Conservation (phyloP, 805 yeast species). For the Metschnikowia borealis region DNA sequence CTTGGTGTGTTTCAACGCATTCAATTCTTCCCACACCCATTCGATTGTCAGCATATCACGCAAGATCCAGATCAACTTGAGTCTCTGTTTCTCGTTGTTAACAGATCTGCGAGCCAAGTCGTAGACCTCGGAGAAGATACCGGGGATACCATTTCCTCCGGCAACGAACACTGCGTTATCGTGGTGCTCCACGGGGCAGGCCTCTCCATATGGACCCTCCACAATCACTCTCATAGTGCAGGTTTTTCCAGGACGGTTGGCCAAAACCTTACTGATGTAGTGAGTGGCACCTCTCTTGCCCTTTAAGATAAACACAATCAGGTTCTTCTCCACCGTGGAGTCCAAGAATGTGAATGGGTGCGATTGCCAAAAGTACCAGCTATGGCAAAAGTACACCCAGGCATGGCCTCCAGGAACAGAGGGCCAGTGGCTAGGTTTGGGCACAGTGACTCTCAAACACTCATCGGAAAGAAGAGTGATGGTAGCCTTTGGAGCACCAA, state of each 20-base stretch:
- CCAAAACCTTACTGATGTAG: slow-evolving; percentile 27
- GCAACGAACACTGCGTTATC: slow-evolving; percentile 58
- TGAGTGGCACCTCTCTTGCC: slow-evolving; percentile 38
- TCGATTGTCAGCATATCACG: slow-evolving; percentile 13
- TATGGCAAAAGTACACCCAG: slow-evolving; percentile 33
- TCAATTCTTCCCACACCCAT: slow-evolving; percentile 16
- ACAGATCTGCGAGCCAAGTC: slow-evolving; percentile 24
- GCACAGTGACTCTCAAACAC: slow-evolving; percentile 33
- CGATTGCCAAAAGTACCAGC: slow-evolving; percentile 39
- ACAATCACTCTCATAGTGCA: slow-evolving; percentile 30
- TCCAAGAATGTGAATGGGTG: slow-evolving; percentile 39
- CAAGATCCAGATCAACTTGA: slow-evolving; percentile 17
- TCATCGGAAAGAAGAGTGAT: slow-evolving; percentile 32
- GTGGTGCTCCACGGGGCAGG: slow-evolving; percentile 45
- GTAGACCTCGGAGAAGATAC: slow-evolving; percentile 41
- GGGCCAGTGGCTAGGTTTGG: slow-evolving; percentile 36
- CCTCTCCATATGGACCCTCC: slow-evolving; percentile 73
- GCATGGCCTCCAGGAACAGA: slow-evolving; percentile 40
- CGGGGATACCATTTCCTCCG: slow-evolving; percentile 77
- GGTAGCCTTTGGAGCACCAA: slow-evolving; percentile 34
- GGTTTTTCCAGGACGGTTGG: slow-evolving; percentile 27
- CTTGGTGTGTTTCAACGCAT: slow-evolving; percentile 8
- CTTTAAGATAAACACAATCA: slow-evolving; percentile 32
- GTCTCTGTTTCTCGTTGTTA: slow-evolving; percentile 12
- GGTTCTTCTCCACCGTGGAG: slow-evolving; percentile 14